Conservation (phyloP, 345 rosid genomes). For the Garcia nutans region DNA sequence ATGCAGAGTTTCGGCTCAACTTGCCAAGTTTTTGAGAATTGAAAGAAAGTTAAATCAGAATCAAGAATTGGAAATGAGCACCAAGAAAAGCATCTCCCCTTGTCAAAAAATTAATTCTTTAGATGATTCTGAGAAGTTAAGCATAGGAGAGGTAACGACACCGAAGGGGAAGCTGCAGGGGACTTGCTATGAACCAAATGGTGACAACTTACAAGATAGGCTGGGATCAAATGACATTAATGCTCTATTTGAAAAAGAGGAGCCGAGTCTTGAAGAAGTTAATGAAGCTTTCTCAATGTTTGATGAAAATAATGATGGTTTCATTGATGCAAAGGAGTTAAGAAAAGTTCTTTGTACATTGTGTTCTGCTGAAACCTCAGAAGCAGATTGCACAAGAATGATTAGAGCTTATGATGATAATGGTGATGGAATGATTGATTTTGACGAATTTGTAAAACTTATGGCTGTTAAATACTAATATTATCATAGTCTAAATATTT, state of each 20-base stretch:
- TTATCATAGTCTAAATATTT: not conserved
- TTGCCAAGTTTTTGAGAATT: not conserved
- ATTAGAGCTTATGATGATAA: conserved; percentile 30
- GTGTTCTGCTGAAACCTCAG: conserved; percentile 39
- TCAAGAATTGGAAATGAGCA: not conserved
- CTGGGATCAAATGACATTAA: conserved; percentile 9
- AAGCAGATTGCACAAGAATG: conserved; percentile 56
- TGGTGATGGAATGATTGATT: conserved; percentile 9
- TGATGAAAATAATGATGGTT: conserved; percentile 41
- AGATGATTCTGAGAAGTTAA: not conserved
- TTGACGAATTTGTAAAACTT: conserved; percentile 27
- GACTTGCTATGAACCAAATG: not conserved
- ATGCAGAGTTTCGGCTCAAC: not conserved
- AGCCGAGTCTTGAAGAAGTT: conserved; percentile 32
- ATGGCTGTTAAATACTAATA: conserved; percentile 21
- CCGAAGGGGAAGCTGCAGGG: conserved; percentile 5
- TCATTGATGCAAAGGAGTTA: conserved; percentile 45
- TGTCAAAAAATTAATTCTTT: not conserved
- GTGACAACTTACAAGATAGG: not conserved
- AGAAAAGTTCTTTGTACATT: conserved; percentile 36
- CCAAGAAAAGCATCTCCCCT: not conserved
- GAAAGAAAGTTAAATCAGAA: not conserved
- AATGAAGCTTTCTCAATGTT: conserved; percentile 36
- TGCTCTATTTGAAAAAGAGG: conserved; percentile 6
- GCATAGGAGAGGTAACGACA: not conserved